Percentiles rank a stretch among this genome's conserved stretches.
Conservation (phyloP, 805 yeast genomes). For the Kazachstania psychrophila region DNA sequence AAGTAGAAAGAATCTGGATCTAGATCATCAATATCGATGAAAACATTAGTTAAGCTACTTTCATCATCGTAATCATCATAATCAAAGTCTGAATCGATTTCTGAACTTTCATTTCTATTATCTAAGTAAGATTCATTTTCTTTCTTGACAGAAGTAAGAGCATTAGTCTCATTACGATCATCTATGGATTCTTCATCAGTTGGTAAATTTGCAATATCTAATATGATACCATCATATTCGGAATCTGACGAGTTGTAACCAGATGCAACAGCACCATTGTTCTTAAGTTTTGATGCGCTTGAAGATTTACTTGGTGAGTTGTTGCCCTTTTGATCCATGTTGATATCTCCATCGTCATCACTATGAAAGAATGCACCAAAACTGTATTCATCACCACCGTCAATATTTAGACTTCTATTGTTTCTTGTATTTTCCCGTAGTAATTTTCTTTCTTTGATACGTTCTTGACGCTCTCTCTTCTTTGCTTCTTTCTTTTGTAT, state of each 20-base stretch:
- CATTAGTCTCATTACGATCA: constrained; percentile 9
- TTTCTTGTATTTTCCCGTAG: constrained; percentile 18
- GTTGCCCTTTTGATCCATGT: background rate
- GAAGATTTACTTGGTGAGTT: constrained; percentile 2
- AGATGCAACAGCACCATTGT: too few relatives aligned
- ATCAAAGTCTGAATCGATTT: constrained; percentile 7
- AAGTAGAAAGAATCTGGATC: constrained; percentile 32
- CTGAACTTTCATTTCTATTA: constrained; percentile 4
- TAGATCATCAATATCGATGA: constrained; percentile 31
- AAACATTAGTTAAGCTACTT: constrained; percentile 34
- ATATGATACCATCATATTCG: constrained; percentile 28
- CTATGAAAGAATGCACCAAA: constrained; percentile 29
- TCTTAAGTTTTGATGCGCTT: too few relatives aligned
- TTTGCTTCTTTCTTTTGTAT: constrained; percentile 23
- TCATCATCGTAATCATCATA: constrained; percentile 29
- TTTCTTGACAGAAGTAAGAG: constrained; percentile 29
- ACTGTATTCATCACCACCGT: constrained; percentile 26
- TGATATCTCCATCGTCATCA: constrained; percentile 17
- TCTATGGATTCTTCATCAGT: constrained; percentile 28
- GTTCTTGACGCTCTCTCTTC: constrained; percentile 24
- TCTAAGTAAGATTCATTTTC: constrained; percentile 2
- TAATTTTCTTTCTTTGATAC: constrained; percentile 22
- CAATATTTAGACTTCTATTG: constrained; percentile 35
- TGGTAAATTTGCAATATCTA: constrained; percentile 29
- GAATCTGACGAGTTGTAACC: constrained; percentile 22